Percentiles rank a stretch among this genome's conserved stretches.
Conservation (phyloP, 2,329 filamentous ascomycete genomes). For the Monilinia aucupariae region DNA sequence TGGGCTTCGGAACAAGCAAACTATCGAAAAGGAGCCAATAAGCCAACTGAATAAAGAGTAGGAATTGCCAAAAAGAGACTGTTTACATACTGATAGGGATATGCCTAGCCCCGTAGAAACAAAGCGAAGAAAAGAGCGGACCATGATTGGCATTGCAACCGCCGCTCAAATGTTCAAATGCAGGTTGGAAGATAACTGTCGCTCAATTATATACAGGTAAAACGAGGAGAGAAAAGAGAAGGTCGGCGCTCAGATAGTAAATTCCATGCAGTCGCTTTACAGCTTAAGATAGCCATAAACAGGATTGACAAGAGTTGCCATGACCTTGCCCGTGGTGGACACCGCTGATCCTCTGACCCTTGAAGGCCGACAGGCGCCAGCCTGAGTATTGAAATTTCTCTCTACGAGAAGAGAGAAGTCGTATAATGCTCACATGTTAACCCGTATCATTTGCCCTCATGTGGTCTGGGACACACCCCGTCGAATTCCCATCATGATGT, state of each 20-base stretch:
- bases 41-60: not conserved
- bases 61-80: not conserved
- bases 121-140: conserved; percentile 2
- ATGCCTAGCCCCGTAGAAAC: not conserved
- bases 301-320: conserved; percentile 5
- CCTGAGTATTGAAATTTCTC: not conserved
- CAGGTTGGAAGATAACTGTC: not conserved
- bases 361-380: conserved; percentile 11
- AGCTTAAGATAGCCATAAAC: not conserved
- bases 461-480: not conserved
- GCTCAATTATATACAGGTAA: conserved; percentile 8
- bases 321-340: not conserved
- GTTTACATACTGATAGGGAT: conserved; percentile 11
- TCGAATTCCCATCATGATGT: not conserved
- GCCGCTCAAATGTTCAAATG: not conserved
- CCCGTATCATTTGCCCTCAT: not conserved
- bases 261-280: not conserved
- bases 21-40: conserved; percentile 12
- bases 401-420: not conserved
- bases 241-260: not conserved
- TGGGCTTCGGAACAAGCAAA: conserved; percentile 12
- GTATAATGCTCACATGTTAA: conserved; percentile 6
- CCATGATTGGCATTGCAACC: conserved; percentile 2
- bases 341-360: conserved; percentile 9
- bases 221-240: not conserved